phyloP scores from a whole-genome alignment of 495 filamentous ascomycete genomes.

The Hypoxylon fragiforme region DNA sequence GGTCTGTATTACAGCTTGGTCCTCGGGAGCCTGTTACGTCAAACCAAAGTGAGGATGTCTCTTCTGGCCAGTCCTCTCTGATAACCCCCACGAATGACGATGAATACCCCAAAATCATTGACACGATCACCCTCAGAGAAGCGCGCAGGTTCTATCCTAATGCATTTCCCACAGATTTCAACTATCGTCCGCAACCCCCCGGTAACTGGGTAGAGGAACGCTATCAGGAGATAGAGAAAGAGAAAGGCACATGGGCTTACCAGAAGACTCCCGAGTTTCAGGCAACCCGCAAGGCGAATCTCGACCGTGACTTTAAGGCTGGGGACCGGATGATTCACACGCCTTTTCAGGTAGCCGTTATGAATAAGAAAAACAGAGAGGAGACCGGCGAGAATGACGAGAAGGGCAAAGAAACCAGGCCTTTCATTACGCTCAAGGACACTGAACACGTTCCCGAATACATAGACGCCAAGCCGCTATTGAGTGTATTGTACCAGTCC shows the following conservation, averaged over 20 bases:
- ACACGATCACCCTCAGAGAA: constrained; percentile 27
- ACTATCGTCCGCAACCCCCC: constrained; percentile 4
- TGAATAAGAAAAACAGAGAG: background rate
- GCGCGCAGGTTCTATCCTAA: constrained; percentile 24
- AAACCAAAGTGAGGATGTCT: background rate
- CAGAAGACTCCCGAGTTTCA: background rate
- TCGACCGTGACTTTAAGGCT: background rate
- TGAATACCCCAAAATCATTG: constrained; percentile 5
- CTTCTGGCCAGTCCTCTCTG: background rate
- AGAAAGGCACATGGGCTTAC: background rate
- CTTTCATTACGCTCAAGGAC: no score
- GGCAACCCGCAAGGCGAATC: background rate
- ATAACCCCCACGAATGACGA: background rate
- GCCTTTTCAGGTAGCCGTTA: background rate
- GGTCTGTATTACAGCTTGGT: background rate
- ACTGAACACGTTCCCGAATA: background rate
- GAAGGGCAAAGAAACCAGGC: no score
- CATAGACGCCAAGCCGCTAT: background rate
- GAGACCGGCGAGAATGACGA: background rate
- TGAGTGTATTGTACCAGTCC: background rate
- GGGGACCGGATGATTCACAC: background rate
- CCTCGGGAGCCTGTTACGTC: constrained; percentile 3
- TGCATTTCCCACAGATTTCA: constrained; percentile 29
- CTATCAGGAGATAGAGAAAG: background rate
- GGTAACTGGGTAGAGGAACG: constrained; percentile 26